Conservation (phyloP, 2,329 filamentous ascomycete species). For the Cytospora mali region DNA sequence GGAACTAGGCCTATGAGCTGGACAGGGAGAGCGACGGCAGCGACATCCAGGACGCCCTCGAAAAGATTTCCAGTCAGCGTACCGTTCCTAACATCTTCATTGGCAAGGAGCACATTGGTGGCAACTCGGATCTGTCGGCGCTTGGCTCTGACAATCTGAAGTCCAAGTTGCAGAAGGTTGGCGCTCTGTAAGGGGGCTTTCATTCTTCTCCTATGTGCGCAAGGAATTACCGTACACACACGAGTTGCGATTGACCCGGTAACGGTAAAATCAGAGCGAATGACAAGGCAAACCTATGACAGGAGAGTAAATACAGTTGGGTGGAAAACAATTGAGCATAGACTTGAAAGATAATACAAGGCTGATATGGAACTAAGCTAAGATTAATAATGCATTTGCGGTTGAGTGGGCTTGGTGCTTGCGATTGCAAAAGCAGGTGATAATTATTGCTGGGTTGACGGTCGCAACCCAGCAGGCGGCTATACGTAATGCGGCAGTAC, state of each 20-base stretch:
- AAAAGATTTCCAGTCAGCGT: slow-evolving; percentile 77
- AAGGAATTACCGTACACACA: not conserved
- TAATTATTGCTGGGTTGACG: not conserved
- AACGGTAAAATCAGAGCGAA: slow-evolving; percentile 5
- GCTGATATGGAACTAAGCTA: not conserved
- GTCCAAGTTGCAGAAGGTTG: slow-evolving; percentile 45
- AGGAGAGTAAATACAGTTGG: not conserved
- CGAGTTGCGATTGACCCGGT: slow-evolving; percentile 18
- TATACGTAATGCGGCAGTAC: not conserved
- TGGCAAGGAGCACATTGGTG: slow-evolving; percentile 85
- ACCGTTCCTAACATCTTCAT: slow-evolving; percentile 98
- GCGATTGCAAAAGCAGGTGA: not conserved
- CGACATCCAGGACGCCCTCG: slow-evolving; percentile 81
- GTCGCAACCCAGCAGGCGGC: not conserved
- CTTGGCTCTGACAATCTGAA: slow-evolving; percentile 62
- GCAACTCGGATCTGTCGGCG: slow-evolving; percentile 85
- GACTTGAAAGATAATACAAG: not conserved
- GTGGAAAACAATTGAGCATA: not conserved
- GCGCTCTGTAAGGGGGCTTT: slow-evolving; percentile 44
- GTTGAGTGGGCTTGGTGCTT: not conserved
- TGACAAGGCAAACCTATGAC: slow-evolving; percentile 22
- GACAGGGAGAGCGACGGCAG: slow-evolving; percentile 69
- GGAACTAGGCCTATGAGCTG: not conserved
- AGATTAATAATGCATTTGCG: not conserved
- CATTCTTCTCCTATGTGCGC: not conserved